Base-by-base conservation (phyloP, 768 basidiomycete genomes). In the Candolleomyces efflorescens region DNA sequence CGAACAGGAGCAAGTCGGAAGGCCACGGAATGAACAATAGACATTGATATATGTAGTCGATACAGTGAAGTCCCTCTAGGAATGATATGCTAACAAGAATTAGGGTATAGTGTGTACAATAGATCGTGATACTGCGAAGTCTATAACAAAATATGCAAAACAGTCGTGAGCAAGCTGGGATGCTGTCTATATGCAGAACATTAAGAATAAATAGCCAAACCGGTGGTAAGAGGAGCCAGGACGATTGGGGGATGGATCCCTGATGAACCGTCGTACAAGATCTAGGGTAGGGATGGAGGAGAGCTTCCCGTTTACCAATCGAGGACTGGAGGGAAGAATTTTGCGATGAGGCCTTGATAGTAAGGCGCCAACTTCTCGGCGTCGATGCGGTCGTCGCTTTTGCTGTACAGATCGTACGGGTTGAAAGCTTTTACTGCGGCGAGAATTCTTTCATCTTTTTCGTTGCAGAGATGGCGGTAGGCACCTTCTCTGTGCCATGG, bases 391-490 rank as follows among this genome's bases (percentile, higher is more conserved):
- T 82, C 80, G 64, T 95, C 90, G 65, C 80, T 83, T 74, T 96
- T 96, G 78, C 87, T 89, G 77, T 97, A 97, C 6, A 97, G 82
- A 67, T 95, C 94, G 71, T 95, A 96, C 0, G 94, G 93, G 72
- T 95, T 96, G 82, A 96, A 96, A 0, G 87, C 87, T 46, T 82
- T 80, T 26, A 92, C 92, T 15, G 92, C 92, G 41, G 78, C 82
- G 32, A 92, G 82, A 18, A 82, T 77, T 54, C 74, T 73, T 58
- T 71, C 62, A 69, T 92, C 90, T 54, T 85, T 84, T 17, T 87
- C 87, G 68, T 86, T 86, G 61, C 83, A 86, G 48, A 96, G 82
- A 67, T 94, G 87, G 20, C 70, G 68, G 74, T 96, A 96, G 0
- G 93, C 94, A 55, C 81, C 81, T 67, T 94, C 94, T 44, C 93